Base-by-base conservation (phyloP, 495 filamentous ascomycete genomes). In the Pyrenula aspistea region DNA sequence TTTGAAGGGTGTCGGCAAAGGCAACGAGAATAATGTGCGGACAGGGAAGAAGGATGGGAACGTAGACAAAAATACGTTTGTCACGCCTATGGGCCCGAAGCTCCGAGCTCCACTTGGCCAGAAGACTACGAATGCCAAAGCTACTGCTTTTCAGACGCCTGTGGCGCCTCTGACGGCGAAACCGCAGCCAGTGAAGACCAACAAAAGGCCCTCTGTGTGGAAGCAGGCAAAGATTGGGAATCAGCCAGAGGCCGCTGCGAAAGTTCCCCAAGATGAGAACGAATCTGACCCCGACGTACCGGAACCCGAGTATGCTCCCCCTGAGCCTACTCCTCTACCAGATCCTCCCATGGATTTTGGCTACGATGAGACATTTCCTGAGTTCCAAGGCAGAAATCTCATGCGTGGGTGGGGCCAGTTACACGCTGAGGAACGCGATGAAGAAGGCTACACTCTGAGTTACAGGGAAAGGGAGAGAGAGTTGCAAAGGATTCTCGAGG, bases 61-160 rank as follows among this genome's bases (percentile, higher is more conserved):
- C 56, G 73, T 73, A 57, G 70, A 83, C 51, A 77, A 74, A 55
- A 76, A 82, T 70, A 76, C 79, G 19, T 87, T 95, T 58, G 71
- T 86, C 53, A 98, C 93, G 12, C 93, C 93, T n/a, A 77, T 86
- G 63, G 88, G 89, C 92, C 79, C 84, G 51, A 81, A 83, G 48
- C 86, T 78, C 51, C 84, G 90, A 59, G 91, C 93, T 47, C 85
- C 88, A 2, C 71, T 96, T 53, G 94, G 94, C 42, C 78, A 84
- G 74, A 99, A 99, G 70, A 97, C 92, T 0, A 96, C 93, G 49
- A 99, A 99, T 70, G 88, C 87, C 48, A 96, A 93, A 73, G 78
- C 87, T 54, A 87, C 77, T 63, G 78, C 78, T 2, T 77, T 84
- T 42, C 82, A 85, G 61, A 89, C 82, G 2, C 83, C 83, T 0